These are phyloP conservation scores for Amoebophrya sp. DNA, from an alignment of 169 alveolate genomes.

Conservation along the genomic window DNA sequence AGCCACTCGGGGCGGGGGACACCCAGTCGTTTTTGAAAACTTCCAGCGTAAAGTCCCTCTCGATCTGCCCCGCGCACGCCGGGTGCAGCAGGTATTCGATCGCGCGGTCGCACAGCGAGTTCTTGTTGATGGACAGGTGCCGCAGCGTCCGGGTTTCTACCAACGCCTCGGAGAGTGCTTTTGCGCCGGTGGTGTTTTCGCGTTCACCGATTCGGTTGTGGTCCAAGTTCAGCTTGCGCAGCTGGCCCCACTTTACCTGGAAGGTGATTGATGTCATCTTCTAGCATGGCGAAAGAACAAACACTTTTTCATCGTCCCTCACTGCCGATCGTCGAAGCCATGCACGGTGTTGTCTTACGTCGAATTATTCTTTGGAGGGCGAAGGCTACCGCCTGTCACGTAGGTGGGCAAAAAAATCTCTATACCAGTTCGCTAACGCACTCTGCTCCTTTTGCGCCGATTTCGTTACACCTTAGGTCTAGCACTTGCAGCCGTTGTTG, in stretches of 20 bases:
- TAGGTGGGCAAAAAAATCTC: not conserved
- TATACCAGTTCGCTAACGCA: not conserved
- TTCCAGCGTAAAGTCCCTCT: not conserved
- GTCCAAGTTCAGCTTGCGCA: not conserved
- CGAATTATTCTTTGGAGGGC: too few species aligned
- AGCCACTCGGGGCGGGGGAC: too few species aligned
- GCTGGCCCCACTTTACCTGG: not conserved
- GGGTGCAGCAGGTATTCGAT: not conserved
- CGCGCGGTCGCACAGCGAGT: not conserved
- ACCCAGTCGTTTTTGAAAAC: not conserved
- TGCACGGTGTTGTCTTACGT: too few species aligned
- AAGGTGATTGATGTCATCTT: too few species aligned
- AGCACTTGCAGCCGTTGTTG: not conserved
- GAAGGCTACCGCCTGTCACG: too few species aligned
- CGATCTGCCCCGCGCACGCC: too few species aligned
- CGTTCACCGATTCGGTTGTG: not conserved
- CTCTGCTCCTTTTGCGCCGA: not conserved
- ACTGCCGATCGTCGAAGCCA: too few species aligned
- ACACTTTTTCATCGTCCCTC: too few species aligned
- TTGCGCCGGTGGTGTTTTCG: not conserved
- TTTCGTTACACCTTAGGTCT: not conserved
- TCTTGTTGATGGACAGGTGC: not conserved
- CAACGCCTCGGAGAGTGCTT: not conserved
- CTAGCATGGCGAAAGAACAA: too few species aligned
- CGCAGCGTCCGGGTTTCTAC: not conserved